These are phyloP conservation scores for Pleomassaria siparia DNA, from an alignment of 2,329 filamentous ascomycete species.

Conservation along the genomic window DNA sequence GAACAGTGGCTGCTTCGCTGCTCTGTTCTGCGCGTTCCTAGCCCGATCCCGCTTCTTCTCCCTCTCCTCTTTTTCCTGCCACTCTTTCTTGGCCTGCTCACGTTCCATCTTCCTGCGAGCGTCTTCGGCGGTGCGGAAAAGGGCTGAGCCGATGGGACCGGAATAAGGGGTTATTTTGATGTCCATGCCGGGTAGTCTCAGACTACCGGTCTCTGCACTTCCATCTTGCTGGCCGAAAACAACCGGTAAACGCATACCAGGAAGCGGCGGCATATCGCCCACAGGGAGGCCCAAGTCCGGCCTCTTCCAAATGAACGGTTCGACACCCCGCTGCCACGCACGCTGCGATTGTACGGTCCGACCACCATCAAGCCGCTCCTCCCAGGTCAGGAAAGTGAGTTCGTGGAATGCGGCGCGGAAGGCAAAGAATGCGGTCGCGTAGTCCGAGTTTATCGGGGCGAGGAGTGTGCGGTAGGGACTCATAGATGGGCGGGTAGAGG, in stretches of 20 bases:
- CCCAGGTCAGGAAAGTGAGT: constrained; percentile 45
- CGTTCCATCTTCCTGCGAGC: too few relatives aligned
- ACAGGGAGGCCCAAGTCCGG: constrained; percentile 14
- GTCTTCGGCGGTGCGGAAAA: too few relatives aligned
- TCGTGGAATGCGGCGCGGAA: constrained; percentile 46
- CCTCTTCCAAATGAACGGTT: constrained; percentile 32
- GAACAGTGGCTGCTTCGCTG: constrained; percentile 19
- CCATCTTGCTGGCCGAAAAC: not conserved
- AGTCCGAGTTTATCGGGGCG: constrained; percentile 32
- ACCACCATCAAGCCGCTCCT: constrained; percentile 39
- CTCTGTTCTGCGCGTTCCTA: not conserved
- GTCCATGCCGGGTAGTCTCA: constrained; percentile 3
- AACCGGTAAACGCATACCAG: constrained; percentile 10
- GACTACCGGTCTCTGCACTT: constrained; percentile 14
- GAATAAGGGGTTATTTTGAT: too few relatives aligned
- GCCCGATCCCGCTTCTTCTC: not conserved
- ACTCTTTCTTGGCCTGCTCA: not conserved
- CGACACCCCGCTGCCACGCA: constrained; percentile 14
- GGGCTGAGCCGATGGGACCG: too few relatives aligned
- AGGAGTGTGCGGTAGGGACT: constrained; percentile 25
- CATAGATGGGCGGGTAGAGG: constrained; percentile 2
- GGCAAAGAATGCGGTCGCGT: constrained; percentile 33
- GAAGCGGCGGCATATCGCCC: constrained; percentile 6
- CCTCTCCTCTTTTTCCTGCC: not conserved
- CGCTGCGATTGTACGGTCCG: constrained; percentile 23